Evolutionary conservation across 2,329 filamentous ascomycete genomes (phyloP), one percentile per base, ranked within the genome.

Genomic region (Rutstroemia sp.): DNA sequence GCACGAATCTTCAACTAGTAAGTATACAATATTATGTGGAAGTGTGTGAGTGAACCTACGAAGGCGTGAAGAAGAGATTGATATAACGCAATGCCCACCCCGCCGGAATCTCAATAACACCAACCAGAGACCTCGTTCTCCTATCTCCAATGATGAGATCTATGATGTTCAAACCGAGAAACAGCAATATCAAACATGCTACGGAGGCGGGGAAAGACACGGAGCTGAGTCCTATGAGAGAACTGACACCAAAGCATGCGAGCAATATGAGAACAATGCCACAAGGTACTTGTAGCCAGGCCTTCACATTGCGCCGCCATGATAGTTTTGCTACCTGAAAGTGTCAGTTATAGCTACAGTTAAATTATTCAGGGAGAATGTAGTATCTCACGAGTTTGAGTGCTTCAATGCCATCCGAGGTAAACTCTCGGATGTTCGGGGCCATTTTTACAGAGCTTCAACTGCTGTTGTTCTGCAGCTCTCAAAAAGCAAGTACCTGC

Each of bases 191-290:
- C 61, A 84, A 73, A 45, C 78, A 80, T 4, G 81, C 79, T 3
- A 84, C 81, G 2, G 80, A 83, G 2, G 81, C 77, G 0, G 81
- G 81, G 58, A 85, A 85, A 0, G 78, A 73, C 7, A 83, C 73
- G 21, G 72, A 71, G 54, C 75, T 73, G 7, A 78, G 66, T 12
- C 70, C 69, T 57, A 76, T 74, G 1, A 74, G 65, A 47, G 67
- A 65, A 63, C 73, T 67, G 36, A 75, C 63, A 6, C 73, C 73
- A 62, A 72, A 74, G 60, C 72, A 74, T 51, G 69, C 66, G 19
- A 73, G 60, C 7, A 76, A 62, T 36, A 74, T 70, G 9, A 71
- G 47, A 0, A 73, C 36, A 53, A 72, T 59, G 16, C 73, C 73
- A 48, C 72, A 42, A 0, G 80, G 81, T 0, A 82, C 75, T 58